Base-by-base conservation (phyloP, 257 asterid genomes). In the Perilla frutescens region DNA sequence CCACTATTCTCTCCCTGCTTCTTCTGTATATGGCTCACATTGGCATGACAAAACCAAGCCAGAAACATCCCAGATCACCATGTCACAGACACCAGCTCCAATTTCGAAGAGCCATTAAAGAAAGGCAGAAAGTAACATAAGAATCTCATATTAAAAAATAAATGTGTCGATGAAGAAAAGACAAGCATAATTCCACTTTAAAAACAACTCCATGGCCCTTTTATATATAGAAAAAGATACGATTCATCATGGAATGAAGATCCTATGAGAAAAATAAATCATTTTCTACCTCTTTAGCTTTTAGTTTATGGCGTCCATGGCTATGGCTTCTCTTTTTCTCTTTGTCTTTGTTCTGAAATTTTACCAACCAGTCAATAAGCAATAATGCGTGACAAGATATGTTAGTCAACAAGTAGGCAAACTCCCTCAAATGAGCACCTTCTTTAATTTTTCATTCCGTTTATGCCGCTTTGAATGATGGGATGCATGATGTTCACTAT, bases 81-180 rank as follows among this genome's bases (percentile, higher is more conserved):
- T 83, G 87, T 81, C 96, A 84, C 82, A 72, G 92, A 83, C 91
- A 88, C 85, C 99, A 90, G 99, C 99, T 94, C 98, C 92, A 91
- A 94, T 87, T 91, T 90, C 85, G 64, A 83, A 88, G 99, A 91
- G 97, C 99, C 99, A 88, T 83, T 68, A 77, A 88, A 70, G 74
- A 73, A 86, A 86, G 96, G 91, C 87, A 84, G 84, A 85, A 84
- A 85, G 86, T 77, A 91, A 81, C 72, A 85, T 91, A 76, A 94
- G 97, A 55, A 82, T 72, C 84, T 71, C 72, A 65, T 72, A 71
- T 20, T 40, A 6, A 37, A 68, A 13, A 48, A 70, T 40, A 62
- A 71, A 63, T 15, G 66, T 61, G 36, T 39, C 15, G 54, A 61
- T 37, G 14, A 44, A 49, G 40, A 57, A 59, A 15, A 37, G 37